These are phyloP conservation scores for Elongisporangium senticosum DNA, from an alignment of 352 stramenopile species.

Conservation along the genomic window DNA sequence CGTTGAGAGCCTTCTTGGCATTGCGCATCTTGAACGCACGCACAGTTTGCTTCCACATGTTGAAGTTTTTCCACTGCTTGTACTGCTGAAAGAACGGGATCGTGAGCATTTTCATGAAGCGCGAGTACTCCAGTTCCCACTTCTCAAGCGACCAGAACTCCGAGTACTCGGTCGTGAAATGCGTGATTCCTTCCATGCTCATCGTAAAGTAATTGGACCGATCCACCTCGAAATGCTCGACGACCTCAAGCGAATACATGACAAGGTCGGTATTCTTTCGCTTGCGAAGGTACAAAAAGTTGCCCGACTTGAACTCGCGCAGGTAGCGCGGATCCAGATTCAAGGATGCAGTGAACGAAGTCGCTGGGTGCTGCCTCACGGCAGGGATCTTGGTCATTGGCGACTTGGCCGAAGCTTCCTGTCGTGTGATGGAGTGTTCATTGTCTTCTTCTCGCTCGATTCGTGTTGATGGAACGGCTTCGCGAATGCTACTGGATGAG, in stretches of 20 bases:
- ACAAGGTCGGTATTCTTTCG: slow-evolving; percentile 56
- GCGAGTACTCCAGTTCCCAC: slow-evolving; percentile 90
- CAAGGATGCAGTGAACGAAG: slow-evolving; percentile 73
- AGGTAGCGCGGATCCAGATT: slow-evolving; percentile 72
- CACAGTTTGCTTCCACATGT: slow-evolving; percentile 89
- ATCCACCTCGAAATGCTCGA: slow-evolving; percentile 83
- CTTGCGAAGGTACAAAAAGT: slow-evolving; percentile 80
- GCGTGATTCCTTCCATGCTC: slow-evolving; percentile 88
- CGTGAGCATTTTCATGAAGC: slow-evolving; percentile 89
- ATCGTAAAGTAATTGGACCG: slow-evolving; percentile 90
- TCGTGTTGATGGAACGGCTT: neutral
- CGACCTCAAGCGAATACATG: slow-evolving; percentile 82
- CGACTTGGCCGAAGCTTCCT: neutral
- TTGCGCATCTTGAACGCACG: slow-evolving; percentile 82
- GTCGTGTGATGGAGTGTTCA: no score
- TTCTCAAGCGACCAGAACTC: slow-evolving; percentile 91
- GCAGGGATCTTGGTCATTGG: neutral
- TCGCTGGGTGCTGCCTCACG: neutral
- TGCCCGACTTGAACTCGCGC: slow-evolving; percentile 66
- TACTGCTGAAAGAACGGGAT: slow-evolving; percentile 92
- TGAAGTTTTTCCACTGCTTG: slow-evolving; percentile 93
- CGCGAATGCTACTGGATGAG: neutral
- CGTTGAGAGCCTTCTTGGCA: slow-evolving; percentile 76
- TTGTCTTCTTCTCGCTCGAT: slow-evolving; percentile 15
- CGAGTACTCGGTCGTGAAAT: slow-evolving; percentile 83